These are phyloP conservation scores for Hericium coralloides DNA, from an alignment of 768 basidiomycete genomes.

Conservation along the genomic window DNA sequence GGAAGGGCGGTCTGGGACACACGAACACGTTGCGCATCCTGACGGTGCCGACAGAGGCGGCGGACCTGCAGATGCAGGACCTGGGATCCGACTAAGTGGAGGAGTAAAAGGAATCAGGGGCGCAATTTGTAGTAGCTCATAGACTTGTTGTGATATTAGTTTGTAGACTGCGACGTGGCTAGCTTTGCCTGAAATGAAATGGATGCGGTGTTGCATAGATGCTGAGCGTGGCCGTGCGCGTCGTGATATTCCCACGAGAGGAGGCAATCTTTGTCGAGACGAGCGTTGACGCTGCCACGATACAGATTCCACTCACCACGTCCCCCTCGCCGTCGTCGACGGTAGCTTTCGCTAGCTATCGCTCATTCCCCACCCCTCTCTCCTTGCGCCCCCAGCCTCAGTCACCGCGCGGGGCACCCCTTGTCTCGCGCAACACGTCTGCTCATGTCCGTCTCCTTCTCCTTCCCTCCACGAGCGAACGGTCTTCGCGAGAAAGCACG, in stretches of 20 bases:
- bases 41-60: conserved; percentile 72
- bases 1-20: conserved; percentile 96
- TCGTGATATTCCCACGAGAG: background rate
- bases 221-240: too few relatives aligned
- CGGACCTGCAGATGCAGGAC: conserved; percentile 70
- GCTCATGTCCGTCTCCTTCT: conserved; percentile 31
- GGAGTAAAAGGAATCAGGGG: background rate
- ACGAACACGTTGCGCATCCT: conserved; percentile 86
- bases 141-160: background rate
- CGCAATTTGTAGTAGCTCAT: background rate
- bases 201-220: background rate
- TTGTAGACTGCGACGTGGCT: background rate
- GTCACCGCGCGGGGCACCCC: background rate
- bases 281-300: background rate
- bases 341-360: background rate
- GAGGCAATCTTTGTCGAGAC: background rate
- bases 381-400: background rate
- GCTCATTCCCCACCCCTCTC: background rate
- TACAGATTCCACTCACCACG: background rate
- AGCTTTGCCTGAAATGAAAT: background rate
- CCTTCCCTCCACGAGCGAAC: conserved; percentile 36
- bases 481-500: conserved; percentile 36
- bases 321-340: too few relatives aligned
- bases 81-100: conserved; percentile 24
- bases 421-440: background rate